Conservation (phyloP, 805 yeast genomes). For the Pichia cephalocereana region DNA sequence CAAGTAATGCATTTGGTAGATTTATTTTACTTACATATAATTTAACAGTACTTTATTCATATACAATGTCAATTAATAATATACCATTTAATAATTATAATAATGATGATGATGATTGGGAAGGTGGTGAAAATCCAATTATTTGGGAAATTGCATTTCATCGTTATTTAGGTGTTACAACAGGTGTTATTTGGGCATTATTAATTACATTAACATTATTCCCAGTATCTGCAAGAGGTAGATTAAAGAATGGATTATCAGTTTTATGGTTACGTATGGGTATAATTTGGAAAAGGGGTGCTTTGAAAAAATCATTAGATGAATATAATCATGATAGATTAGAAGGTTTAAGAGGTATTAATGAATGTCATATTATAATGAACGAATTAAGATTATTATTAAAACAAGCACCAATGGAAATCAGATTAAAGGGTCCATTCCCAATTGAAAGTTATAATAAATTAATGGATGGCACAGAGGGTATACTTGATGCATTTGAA, state of each 20-base stretch:
- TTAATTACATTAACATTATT: constrained; percentile 54
- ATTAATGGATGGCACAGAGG: constrained; percentile 47
- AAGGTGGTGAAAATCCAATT: constrained; percentile 63
- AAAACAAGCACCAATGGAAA: constrained; percentile 67
- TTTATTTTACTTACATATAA: constrained; percentile 70
- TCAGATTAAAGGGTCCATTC: constrained; percentile 66
- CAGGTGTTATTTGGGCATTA: constrained; percentile 74
- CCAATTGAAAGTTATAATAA: constrained; percentile 43
- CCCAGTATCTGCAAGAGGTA: constrained; percentile 68
- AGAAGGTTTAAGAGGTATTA: constrained; percentile 36
- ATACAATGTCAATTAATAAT: constrained; percentile 39
- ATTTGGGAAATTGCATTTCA: constrained; percentile 71
- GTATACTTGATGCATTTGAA: constrained; percentile 65
- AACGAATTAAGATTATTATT: constrained; percentile 50
- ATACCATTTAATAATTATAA: constrained; percentile 48
- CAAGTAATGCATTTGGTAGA: constrained; percentile 53
- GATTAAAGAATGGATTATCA: constrained; percentile 57
- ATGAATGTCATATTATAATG: constrained; percentile 42
- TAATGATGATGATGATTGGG: constrained; percentile 61
- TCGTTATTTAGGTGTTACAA: constrained; percentile 59
- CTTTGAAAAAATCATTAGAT: constrained; percentile 38
- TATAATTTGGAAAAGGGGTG: constrained; percentile 70
- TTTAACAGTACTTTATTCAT: constrained; percentile 68
- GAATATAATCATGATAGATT: constrained; percentile 20
- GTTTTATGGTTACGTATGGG: constrained; percentile 75